These are phyloP conservation scores for Incumbomyces delicatus DNA, from an alignment of 2,329 filamentous ascomycete species.

Conservation along the genomic window DNA sequence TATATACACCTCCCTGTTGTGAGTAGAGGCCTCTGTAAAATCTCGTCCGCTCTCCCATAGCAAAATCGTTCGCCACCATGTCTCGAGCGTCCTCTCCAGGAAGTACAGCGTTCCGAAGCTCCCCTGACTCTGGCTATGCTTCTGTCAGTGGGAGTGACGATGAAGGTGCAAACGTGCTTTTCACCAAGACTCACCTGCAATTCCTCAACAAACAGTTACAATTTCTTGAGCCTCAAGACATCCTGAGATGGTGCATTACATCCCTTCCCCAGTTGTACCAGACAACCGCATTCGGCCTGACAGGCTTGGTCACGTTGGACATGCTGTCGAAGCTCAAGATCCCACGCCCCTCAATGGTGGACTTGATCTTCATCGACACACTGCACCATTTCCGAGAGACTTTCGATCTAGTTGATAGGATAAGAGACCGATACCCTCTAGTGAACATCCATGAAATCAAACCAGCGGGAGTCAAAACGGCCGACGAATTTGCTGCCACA, in stretches of 20 bases:
- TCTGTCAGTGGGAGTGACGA: constrained; percentile 54
- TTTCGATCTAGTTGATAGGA: constrained; percentile 60
- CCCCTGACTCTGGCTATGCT: constrained; percentile 75
- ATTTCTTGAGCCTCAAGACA: constrained; percentile 76
- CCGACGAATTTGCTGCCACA: constrained; percentile 66
- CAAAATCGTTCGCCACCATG: constrained; percentile 11
- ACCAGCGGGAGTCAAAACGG: constrained; percentile 64
- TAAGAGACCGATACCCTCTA: constrained; percentile 66
- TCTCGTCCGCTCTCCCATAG: background rate
- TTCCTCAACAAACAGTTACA: constrained; percentile 87
- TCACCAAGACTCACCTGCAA: constrained; percentile 78
- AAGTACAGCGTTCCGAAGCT: constrained; percentile 27
- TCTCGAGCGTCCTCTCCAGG: constrained; percentile 18
- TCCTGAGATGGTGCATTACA: constrained; percentile 83
- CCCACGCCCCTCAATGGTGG: constrained; percentile 39
- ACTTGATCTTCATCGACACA: constrained; percentile 67
- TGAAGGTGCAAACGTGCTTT: constrained; percentile 59
- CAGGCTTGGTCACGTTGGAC: constrained; percentile 72
- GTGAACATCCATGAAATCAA: constrained; percentile 82
- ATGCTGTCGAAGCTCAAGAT: constrained; percentile 46
- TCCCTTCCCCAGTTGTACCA: constrained; percentile 85
- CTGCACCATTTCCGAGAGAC: constrained; percentile 76
- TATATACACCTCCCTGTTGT: background rate
- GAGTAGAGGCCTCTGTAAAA: background rate
- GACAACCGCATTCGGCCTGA: constrained; percentile 73